A percentile compares a stretch with the other conserved stretches of the same genome.
Conservation (phyloP, 768 basidiomycete genomes). For the Lyophyllum shimeji region DNA sequence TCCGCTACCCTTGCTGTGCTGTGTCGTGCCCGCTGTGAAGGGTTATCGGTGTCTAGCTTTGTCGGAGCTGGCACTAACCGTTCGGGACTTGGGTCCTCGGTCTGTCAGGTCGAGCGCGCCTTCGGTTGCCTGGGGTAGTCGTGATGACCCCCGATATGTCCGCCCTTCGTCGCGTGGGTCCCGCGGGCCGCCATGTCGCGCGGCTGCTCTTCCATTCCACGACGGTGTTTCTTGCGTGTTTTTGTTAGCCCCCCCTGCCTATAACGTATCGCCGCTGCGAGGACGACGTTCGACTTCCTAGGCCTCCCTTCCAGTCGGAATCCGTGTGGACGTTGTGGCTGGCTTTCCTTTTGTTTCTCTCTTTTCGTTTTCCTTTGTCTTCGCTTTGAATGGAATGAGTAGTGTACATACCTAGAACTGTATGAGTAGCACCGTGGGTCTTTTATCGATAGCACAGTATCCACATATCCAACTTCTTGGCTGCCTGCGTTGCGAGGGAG, state of each 20-base stretch:
- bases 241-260: conserved; percentile 7
- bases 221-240: conserved; percentile 7
- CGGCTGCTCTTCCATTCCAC: background rate
- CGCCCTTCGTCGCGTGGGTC: background rate
- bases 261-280: background rate
- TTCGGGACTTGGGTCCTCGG: background rate
- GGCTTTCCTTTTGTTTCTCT: background rate
- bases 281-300: no score
- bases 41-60: background rate
- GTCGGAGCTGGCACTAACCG: background rate
- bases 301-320: background rate
- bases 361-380: no score
- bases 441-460: background rate
- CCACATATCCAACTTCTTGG: no score
- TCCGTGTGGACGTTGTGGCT: conserved; percentile 10
- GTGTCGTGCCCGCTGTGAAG: background rate
- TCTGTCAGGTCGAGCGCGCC: background rate
- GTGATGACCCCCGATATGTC: background rate
- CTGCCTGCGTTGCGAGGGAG: background rate
- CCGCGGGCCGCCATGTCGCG: background rate
- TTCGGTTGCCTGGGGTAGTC: background rate
- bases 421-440: conserved; percentile 17
- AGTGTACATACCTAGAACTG: conserved; percentile 20
- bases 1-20: background rate
- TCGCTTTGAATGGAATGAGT: conserved; percentile 16